Percentiles rank a stretch among this genome's conserved stretches.
Conservation (phyloP, 2,329 filamentous ascomycete species). For the Colletotrichum truncatum region DNA sequence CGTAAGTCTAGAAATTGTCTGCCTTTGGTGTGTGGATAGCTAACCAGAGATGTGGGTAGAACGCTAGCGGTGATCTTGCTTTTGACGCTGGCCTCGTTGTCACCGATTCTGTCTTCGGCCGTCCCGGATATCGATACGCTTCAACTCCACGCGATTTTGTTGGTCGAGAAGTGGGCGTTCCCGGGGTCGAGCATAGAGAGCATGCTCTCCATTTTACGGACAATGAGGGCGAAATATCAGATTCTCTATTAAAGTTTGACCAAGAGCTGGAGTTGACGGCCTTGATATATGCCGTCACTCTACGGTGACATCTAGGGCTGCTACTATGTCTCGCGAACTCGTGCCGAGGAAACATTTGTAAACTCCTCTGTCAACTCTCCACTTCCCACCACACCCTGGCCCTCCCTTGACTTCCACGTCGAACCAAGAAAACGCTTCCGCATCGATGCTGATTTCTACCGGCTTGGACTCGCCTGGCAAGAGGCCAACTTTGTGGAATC, state of each 20-base stretch:
- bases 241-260: neutral
- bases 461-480: neutral
- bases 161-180: conserved; percentile 30
- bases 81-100: conserved; percentile 30
- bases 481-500: conserved; percentile 27
- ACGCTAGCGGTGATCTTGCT: conserved; percentile 21
- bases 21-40: neutral
- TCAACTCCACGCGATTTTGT: conserved; percentile 2
- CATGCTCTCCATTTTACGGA: neutral
- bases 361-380: conserved; percentile 28
- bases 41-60: neutral
- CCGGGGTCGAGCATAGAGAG: conserved; percentile 28
- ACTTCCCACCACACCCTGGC: conserved; percentile 1
- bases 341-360: conserved; percentile 26
- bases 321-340: conserved; percentile 20
- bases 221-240: neutral
- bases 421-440: conserved; percentile 19
- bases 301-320: neutral
- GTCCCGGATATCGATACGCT: conserved; percentile 25
- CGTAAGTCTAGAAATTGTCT: neutral
- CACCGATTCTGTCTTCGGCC: conserved; percentile 19
- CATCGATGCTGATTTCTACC: neutral
- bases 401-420: conserved; percentile 14
- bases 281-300: neutral
- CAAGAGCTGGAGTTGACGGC: too few relatives aligned